These are phyloP conservation scores for Mycena rosella DNA, from an alignment of 768 basidiomycete genomes.

Conservation along the genomic window DNA sequence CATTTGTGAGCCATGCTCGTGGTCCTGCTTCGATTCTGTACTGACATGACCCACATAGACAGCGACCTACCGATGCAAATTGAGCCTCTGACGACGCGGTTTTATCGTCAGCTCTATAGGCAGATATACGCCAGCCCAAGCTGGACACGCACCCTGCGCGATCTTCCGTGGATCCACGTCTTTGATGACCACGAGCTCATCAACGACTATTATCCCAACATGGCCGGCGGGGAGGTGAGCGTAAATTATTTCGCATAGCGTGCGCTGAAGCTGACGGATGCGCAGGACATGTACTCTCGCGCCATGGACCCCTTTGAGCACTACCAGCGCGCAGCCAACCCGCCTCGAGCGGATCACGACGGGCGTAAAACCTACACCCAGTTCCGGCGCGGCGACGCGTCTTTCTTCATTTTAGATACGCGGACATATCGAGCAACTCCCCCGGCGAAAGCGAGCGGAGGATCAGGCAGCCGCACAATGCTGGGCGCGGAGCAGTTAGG, in stretches of 20 bases:
- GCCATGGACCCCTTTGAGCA: conserved; percentile 16
- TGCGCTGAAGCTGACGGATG: background rate
- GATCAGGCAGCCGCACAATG: conserved; percentile 9
- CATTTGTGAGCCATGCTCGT: background rate
- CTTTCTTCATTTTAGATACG: conserved; percentile 23
- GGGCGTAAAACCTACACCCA: conserved; percentile 9
- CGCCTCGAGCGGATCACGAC: background rate
- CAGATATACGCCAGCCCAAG: conserved; percentile 21
- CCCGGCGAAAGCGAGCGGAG: conserved; percentile 4
- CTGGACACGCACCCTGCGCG: conserved; percentile 22
- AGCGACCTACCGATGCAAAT: conserved; percentile 20
- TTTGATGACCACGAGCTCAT: conserved; percentile 24
- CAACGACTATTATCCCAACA: conserved; percentile 17
- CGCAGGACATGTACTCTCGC: conserved; percentile 6
- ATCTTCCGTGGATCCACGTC: conserved; percentile 23
- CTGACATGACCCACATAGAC: background rate
- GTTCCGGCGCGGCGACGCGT: conserved; percentile 18
- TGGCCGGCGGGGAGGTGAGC: conserved; percentile 2
- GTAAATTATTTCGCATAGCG: too few species aligned
- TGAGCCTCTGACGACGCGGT: background rate
- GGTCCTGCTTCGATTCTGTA: too few species aligned
- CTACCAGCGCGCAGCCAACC: conserved; percentile 19
- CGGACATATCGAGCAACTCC: conserved; percentile 9
- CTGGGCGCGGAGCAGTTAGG: conserved; percentile 9
- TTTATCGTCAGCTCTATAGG: conserved; percentile 14